Conservation (phyloP, 2,329 filamentous ascomycete genomes). For the Scleromitrula shiraiana region DNA sequence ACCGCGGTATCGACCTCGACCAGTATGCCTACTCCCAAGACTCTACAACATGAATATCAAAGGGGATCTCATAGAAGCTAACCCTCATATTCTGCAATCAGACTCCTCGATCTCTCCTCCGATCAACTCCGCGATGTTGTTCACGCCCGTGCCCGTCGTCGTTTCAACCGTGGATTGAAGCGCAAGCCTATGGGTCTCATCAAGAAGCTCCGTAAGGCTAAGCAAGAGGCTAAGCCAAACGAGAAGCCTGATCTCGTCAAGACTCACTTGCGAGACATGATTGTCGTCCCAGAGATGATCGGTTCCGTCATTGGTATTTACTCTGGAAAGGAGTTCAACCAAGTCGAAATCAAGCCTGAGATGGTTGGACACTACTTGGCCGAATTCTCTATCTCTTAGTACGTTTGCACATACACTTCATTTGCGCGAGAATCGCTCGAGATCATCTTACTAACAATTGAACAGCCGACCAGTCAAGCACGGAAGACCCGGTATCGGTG, state of each 20-base stretch:
- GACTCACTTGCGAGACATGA: conserved; percentile 99
- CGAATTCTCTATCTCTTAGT: conserved; percentile 99
- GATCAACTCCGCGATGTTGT: conserved; percentile 99
- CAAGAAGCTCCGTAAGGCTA: conserved; percentile 99
- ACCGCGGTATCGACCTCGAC: conserved; percentile 98
- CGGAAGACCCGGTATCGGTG: conserved; percentile 99
- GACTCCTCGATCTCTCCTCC: conserved; percentile 96
- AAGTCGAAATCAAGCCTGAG: conserved; percentile 99
- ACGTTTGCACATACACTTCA: conserved; percentile 39
- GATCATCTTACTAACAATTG: neutral
- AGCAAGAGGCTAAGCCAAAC: conserved; percentile 98
- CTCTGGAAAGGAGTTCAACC: conserved; percentile 99
- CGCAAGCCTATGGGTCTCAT: conserved; percentile 99
- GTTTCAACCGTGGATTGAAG: conserved; percentile 99
- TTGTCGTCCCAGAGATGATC: conserved; percentile 99
- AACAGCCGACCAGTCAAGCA: conserved; percentile 98
- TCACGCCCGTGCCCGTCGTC: conserved; percentile 94
- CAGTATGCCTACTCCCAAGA: conserved; percentile 59
- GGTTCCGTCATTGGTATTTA: conserved; percentile 98
- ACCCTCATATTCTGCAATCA: conserved; percentile 37
- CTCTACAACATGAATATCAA: conserved; percentile 25
- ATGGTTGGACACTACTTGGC: conserved; percentile 99
- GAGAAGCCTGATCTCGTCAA: conserved; percentile 99
- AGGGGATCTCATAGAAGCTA: conserved; percentile 29
- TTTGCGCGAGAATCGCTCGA: neutral